A percentile compares a stretch with the other conserved stretches of the same genome.
phyloP scores from a whole-genome alignment of 2,329 filamentous ascomycete species.

The Pseudonectria foliicola region DNA sequence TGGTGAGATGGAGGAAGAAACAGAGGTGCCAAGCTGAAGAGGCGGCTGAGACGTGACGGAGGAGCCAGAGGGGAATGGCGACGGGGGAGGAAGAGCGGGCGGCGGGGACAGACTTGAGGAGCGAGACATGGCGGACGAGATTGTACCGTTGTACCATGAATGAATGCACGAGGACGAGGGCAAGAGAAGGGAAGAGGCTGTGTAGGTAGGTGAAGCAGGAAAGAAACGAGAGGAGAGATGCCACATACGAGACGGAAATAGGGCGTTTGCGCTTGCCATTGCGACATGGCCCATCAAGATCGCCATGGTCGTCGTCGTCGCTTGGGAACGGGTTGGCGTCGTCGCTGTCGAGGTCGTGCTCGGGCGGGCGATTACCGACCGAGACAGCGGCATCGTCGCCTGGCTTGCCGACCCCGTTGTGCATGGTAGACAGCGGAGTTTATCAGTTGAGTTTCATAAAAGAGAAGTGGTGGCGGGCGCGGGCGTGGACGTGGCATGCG shows the following conservation, averaged over 20 bases:
- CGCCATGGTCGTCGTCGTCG: conserved; percentile 41
- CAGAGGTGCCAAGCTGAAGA: conserved; percentile 2
- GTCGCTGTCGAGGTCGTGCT: conserved; percentile 40
- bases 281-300: conserved; percentile 28
- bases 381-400: conserved; percentile 18
- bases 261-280: conserved; percentile 52
- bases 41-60: not conserved
- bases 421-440: conserved; percentile 13
- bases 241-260: conserved; percentile 50
- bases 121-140: not conserved
- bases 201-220: conserved; percentile 9
- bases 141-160: not conserved
- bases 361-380: conserved; percentile 26
- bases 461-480: not conserved
- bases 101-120: not conserved
- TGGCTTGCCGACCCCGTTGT: conserved; percentile 19
- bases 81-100: conserved; percentile 3
- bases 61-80: not conserved
- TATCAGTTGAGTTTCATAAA: not conserved
- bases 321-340: conserved; percentile 25
- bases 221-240: conserved; percentile 4
- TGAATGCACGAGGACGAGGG: conserved; percentile 5
- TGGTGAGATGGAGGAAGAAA: conserved; percentile 9
- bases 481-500: not conserved
- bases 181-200: conserved; percentile 3